These are phyloP conservation scores for Takashimella koratensis DNA, from an alignment of 1,284 basidiomycete species.

Conservation along the genomic window DNA sequence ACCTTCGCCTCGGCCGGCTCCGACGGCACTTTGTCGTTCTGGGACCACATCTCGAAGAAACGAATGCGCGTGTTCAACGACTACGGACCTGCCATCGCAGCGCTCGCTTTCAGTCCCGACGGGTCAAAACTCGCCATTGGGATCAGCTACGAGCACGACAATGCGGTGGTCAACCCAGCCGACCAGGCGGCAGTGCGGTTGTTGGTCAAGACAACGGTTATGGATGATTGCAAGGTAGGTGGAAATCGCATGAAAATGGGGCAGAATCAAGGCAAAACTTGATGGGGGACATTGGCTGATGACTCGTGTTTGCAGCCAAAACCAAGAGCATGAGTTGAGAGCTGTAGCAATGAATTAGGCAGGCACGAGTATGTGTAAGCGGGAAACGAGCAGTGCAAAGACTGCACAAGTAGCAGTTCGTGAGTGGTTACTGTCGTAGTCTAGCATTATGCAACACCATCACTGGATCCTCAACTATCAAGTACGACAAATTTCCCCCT, in stretches of 20 bases:
- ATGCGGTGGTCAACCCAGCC: conserved; percentile 53
- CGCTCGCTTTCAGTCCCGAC: conserved; percentile 75
- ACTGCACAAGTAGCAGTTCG: too few relatives aligned
- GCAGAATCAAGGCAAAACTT: too few relatives aligned
- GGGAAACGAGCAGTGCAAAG: too few relatives aligned
- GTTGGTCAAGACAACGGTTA: conserved; percentile 47
- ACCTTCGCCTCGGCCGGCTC: conserved; percentile 94
- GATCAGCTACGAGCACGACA: conserved; percentile 83
- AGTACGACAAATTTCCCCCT: too few relatives aligned
- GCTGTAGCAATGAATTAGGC: too few relatives aligned
- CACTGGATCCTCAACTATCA: not conserved
- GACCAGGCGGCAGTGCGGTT: conserved; percentile 39
- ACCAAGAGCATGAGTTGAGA: too few relatives aligned
- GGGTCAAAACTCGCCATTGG: conserved; percentile 77
- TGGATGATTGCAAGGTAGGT: conserved; percentile 50
- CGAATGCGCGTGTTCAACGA: conserved; percentile 83
- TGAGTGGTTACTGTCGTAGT: too few relatives aligned
- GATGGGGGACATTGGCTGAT: too few relatives aligned
- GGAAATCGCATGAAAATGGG: too few relatives aligned
- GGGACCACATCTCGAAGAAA: conserved; percentile 97
- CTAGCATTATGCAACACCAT: not conserved
- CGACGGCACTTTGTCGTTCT: conserved; percentile 85
- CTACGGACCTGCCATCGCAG: conserved; percentile 66
- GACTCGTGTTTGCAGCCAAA: too few relatives aligned
- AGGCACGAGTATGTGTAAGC: too few relatives aligned